phyloP scores from a whole-genome alignment of 75 land plant genomes.

The Pinus taeda region DNA sequence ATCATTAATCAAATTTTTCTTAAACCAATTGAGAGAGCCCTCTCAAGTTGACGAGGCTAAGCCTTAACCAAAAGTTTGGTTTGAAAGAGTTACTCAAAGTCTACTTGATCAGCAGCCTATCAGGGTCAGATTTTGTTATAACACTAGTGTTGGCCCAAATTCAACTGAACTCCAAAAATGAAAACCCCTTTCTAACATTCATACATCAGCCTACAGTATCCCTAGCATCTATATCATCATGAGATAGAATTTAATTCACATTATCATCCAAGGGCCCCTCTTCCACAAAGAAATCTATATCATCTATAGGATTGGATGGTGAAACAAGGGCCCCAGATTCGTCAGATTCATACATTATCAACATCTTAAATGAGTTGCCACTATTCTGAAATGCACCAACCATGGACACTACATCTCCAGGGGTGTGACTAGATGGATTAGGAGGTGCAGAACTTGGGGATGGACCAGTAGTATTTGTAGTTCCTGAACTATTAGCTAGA shows the following conservation, averaged over 20 bases:
- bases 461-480: constrained; percentile 84
- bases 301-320: constrained; percentile 82
- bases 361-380: constrained; percentile 81
- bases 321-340: constrained; percentile 64
- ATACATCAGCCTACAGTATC: constrained; percentile 78
- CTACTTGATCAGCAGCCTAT: too few species aligned
- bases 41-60: too few species aligned
- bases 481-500: constrained; percentile 98
- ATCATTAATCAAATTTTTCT: too few species aligned
- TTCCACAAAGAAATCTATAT: constrained; percentile 32
- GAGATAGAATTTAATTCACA: constrained; percentile 88
- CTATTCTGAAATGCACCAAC: constrained; percentile 66
- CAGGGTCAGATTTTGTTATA: too few species aligned
- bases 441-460: constrained; percentile 96
- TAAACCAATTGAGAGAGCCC: too few species aligned
- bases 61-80: too few species aligned
- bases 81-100: too few species aligned
- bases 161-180: constrained; percentile 34
- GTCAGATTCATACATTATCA: constrained; percentile 82
- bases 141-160: constrained; percentile 34
- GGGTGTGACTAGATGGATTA: constrained; percentile 97
- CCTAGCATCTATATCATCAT: constrained; percentile 82
- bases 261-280: constrained; percentile 87
- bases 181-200: constrained; percentile 87
- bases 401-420: constrained; percentile 96